A percentile compares a stretch with the other conserved stretches of the same genome.
phyloP scores from a whole-genome alignment of 768 basidiomycete species.

The Mycena belliarum region DNA sequence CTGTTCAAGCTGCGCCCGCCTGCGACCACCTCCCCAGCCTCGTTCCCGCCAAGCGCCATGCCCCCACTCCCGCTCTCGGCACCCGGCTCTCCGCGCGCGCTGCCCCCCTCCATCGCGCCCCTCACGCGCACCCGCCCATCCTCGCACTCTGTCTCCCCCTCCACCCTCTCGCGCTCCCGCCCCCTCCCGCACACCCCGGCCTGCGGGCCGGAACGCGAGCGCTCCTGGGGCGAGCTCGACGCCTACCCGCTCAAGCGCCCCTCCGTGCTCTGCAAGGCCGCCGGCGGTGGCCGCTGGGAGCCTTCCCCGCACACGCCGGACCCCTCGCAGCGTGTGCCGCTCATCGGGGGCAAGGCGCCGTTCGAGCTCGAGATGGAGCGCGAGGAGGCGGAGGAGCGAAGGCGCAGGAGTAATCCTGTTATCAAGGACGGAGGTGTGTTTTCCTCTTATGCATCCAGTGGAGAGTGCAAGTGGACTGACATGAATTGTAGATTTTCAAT shows the following conservation, averaged over 20 bases:
- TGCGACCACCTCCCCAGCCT: slow-evolving; percentile 29
- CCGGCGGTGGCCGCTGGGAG: slow-evolving; percentile 80
- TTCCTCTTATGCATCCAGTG: too few relatives aligned
- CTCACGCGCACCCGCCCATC: slow-evolving; percentile 25
- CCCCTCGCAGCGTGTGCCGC: slow-evolving; percentile 53
- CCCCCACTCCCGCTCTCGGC: slow-evolving; percentile 21
- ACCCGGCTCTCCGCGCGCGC: slow-evolving; percentile 21
- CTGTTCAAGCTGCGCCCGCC: slow-evolving; percentile 34
- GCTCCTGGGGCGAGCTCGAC: slow-evolving; percentile 68
- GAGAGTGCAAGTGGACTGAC: too few relatives aligned
- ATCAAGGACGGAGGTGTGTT: slow-evolving; percentile 54
- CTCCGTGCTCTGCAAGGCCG: slow-evolving; percentile 71
- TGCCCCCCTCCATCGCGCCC: slow-evolving; percentile 28
- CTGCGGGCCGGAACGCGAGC: slow-evolving; percentile 41
- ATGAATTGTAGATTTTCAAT: slow-evolving; percentile 60
- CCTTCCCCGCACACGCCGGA: slow-evolving; percentile 55
- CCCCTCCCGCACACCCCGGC: too few relatives aligned
- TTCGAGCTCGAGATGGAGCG: slow-evolving; percentile 73
- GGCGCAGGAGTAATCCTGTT: slow-evolving; percentile 59
- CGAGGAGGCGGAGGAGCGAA: slow-evolving; percentile 55
- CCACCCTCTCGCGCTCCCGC: slow-evolving; percentile 36
- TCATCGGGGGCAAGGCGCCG: slow-evolving; percentile 66
- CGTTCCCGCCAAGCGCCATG: slow-evolving; percentile 5
- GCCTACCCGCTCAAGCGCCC: slow-evolving; percentile 72
- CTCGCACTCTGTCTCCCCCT: slow-evolving; percentile 30